A percentile compares a stretch with the other conserved stretches of the same genome.
Evolutionary conservation across 2,329 filamentous ascomycete genomes (phyloP).

Genomic region (Sporothrix humicola): DNA sequence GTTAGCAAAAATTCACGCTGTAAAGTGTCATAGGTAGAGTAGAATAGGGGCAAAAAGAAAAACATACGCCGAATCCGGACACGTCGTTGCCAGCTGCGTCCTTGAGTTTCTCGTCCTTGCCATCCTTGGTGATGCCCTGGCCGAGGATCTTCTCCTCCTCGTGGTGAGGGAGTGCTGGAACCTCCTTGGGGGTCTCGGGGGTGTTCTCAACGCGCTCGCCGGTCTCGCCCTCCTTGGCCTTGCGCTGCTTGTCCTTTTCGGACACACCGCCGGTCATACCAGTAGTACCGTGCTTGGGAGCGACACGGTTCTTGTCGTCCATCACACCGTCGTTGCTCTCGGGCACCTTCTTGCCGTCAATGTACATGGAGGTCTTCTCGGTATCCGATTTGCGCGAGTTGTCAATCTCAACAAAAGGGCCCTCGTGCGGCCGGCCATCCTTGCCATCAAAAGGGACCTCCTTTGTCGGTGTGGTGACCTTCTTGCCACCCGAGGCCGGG

Average conservation of each 20-base stretch:
- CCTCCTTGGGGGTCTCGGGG: slow-evolving; percentile 84
- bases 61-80: slow-evolving; percentile 63
- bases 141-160: slow-evolving; percentile 72
- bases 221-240: slow-evolving; percentile 68
- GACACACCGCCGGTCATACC: slow-evolving; percentile 90
- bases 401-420: slow-evolving; percentile 73
- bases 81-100: slow-evolving; percentile 48
- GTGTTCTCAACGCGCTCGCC: slow-evolving; percentile 73
- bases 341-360: slow-evolving; percentile 67
- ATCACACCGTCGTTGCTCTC: slow-evolving; percentile 81
- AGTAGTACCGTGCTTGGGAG: slow-evolving; percentile 82
- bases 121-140: slow-evolving; percentile 47
- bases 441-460: slow-evolving; percentile 90
- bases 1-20: background rate
- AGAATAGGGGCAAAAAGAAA: slow-evolving; percentile 20
- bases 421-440: slow-evolving; percentile 91
- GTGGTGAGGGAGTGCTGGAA: slow-evolving; percentile 78
- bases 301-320: slow-evolving; percentile 79
- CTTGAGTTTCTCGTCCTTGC: slow-evolving; percentile 49
- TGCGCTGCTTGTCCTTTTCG: slow-evolving; percentile 79
- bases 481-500: slow-evolving; percentile 42
- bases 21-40: background rate
- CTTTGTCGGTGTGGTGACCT: slow-evolving; percentile 57
- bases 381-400: slow-evolving; percentile 45
- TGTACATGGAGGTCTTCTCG: slow-evolving; percentile 54